These are phyloP conservation scores for Avicennia marina DNA, from an alignment of 257 asterid species.

Conservation along the genomic window DNA sequence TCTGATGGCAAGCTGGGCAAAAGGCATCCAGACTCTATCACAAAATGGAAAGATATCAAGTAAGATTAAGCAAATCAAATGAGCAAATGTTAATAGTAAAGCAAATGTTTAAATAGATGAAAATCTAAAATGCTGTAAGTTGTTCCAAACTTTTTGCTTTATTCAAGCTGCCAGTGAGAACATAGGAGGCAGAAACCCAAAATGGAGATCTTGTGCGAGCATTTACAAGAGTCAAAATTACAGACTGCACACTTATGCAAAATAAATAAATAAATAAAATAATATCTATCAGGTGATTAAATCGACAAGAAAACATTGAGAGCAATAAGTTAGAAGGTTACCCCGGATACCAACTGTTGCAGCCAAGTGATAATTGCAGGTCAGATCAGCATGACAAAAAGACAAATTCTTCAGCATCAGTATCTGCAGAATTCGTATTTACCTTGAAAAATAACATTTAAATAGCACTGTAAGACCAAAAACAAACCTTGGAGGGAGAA, in stretches of 20 bases:
- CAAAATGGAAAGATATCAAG: conserved; percentile 15
- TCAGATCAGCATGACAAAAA: conserved; percentile 30
- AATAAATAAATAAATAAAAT: background rate
- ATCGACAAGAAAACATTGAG: background rate
- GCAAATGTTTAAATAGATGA: no score
- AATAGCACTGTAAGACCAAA: conserved; percentile 11
- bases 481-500: conserved; percentile 95
- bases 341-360: conserved; percentile 76
- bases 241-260: no score
- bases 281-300: background rate
- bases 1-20: conserved; percentile 95
- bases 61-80: conserved; percentile 3
- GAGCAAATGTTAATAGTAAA: background rate
- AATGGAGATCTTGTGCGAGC: no score
- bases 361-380: conserved; percentile 27
- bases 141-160: no score
- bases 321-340: conserved; percentile 21
- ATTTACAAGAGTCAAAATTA: no score
- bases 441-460: background rate
- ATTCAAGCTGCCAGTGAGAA: background rate
- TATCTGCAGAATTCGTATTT: conserved; percentile 13
- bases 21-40: conserved; percentile 84
- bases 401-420: conserved; percentile 28
- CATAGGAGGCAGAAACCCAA: no score
- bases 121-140: no score